These are phyloP conservation scores for Pilobolus umbonatus DNA, from an alignment of 192 early-diverging fungal genomes.

Conservation along the genomic window DNA sequence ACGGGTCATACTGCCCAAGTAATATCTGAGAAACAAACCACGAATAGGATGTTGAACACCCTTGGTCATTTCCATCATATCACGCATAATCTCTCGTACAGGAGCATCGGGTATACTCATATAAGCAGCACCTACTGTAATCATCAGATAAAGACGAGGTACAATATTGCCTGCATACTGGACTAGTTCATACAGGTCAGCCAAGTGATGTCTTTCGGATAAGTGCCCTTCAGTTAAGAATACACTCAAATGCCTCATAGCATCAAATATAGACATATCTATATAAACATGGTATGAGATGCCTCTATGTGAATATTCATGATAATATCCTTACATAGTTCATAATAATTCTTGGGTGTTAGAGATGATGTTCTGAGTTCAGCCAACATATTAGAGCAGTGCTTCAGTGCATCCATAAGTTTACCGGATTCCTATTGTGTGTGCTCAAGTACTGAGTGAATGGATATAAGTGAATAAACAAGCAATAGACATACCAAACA, in stretches of 20 bases:
- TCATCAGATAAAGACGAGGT: constrained; percentile 98
- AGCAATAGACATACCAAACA: constrained; percentile 64
- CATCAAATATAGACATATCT: constrained; percentile 99
- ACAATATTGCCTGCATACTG: constrained; percentile 98
- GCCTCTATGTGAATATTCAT: no score
- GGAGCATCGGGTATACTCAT: constrained; percentile 93
- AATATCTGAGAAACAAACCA: constrained; percentile 95
- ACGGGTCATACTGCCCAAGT: constrained; percentile 90
- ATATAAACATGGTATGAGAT: no score
- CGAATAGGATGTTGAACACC: constrained; percentile 99
- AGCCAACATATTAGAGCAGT: constrained; percentile 95
- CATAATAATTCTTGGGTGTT: constrained; percentile 98
- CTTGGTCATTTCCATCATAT: constrained; percentile 98
- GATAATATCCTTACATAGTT: constrained; percentile 84
- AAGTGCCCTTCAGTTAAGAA: constrained; percentile 92
- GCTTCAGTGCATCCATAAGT: constrained; percentile 96
- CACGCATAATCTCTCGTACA: constrained; percentile 94
- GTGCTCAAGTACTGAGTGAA: neutral
- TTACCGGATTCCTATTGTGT: constrained; percentile 70
- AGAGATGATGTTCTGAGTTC: constrained; percentile 94
- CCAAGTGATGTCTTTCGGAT: constrained; percentile 72
- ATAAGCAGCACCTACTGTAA: constrained; percentile 94
- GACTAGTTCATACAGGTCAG: constrained; percentile 96
- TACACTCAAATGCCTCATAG: constrained; percentile 86
- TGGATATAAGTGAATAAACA: neutral